phyloP scores from a whole-genome alignment of 495 filamentous ascomycete genomes.

The Penicillium subrubescens region DNA sequence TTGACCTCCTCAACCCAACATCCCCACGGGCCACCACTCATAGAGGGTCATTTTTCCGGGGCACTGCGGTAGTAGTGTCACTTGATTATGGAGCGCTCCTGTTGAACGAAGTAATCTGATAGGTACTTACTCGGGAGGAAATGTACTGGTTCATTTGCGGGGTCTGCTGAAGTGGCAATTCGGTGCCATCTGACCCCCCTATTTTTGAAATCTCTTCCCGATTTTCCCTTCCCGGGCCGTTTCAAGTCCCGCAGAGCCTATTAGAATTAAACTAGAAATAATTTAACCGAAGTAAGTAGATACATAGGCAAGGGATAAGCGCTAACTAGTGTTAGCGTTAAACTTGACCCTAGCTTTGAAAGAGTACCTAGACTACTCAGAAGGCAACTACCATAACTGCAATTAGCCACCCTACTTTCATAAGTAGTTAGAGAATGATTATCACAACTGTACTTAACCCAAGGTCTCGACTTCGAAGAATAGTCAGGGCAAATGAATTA shows the following conservation, averaged over 20 bases:
- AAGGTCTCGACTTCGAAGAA: neutral
- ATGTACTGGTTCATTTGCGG: constrained; percentile 26
- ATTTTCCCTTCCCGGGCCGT: too few species aligned
- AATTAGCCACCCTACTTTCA: neutral
- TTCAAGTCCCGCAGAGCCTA: too few species aligned
- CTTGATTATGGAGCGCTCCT: constrained; percentile 27
- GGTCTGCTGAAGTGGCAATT: constrained; percentile 14
- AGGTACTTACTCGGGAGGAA: constrained; percentile 20
- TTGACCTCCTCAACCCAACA: constrained; percentile 18
- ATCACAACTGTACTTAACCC: neutral
- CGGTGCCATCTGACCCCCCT: neutral
- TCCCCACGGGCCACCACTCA: too few species aligned
- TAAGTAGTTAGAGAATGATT: neutral
- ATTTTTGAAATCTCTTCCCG: too few species aligned
- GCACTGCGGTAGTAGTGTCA: constrained; percentile 26
- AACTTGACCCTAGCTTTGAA: too few species aligned
- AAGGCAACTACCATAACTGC: neutral
- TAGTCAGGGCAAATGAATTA: neutral
- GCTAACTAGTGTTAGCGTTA: too few species aligned
- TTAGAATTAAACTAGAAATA: too few species aligned
- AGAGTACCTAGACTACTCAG: too few species aligned
- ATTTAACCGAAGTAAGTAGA: too few species aligned
- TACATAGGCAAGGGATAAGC: too few species aligned
- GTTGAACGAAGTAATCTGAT: constrained; percentile 22
- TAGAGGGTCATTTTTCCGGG: constrained; percentile 14